Percentiles rank a stretch among this genome's conserved stretches.
These are phyloP conservation scores for Rhizopus microsporus DNA, from an alignment of 371 early-diverging fungal species.

Conservation along the genomic window DNA sequence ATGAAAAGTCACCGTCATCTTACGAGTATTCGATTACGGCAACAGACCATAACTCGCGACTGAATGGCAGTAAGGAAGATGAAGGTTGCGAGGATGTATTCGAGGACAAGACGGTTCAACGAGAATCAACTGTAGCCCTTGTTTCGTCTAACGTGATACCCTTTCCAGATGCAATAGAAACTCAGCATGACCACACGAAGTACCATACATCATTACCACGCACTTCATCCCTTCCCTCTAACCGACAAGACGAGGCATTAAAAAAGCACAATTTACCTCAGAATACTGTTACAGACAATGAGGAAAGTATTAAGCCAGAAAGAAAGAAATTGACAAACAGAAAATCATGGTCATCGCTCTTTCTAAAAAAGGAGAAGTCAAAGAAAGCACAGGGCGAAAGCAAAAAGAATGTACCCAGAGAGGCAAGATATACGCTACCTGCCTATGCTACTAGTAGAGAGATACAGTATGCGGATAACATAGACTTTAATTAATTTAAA, in stretches of 20 bases:
- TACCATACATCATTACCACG: background rate
- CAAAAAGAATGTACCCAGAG: constrained; percentile 15
- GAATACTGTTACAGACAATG: background rate
- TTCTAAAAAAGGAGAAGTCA: constrained; percentile 21
- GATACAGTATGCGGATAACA: too few relatives aligned
- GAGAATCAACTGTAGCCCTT: background rate
- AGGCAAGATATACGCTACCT: too few relatives aligned
- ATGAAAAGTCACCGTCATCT: background rate
- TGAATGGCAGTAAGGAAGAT: too few relatives aligned
- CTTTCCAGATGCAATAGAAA: background rate
- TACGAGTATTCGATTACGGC: background rate
- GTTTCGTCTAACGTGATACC: background rate
- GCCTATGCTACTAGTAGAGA: too few relatives aligned
- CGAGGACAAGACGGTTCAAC: too few relatives aligned
- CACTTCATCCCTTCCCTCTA: background rate
- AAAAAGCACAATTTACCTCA: constrained; percentile 3
- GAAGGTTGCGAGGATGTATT: too few relatives aligned
- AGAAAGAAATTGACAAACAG: constrained; percentile 11
- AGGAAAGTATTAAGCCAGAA: background rate
- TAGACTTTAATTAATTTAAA: too few relatives aligned
- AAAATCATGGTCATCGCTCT: constrained; percentile 23
- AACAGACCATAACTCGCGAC: too few relatives aligned
- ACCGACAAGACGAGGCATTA: background rate
- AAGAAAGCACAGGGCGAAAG: constrained; percentile 10
- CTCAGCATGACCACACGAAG: background rate